Base-by-base conservation (phyloP, 1,284 basidiomycete species). In the Pyrrhoderma noxium region DNA sequence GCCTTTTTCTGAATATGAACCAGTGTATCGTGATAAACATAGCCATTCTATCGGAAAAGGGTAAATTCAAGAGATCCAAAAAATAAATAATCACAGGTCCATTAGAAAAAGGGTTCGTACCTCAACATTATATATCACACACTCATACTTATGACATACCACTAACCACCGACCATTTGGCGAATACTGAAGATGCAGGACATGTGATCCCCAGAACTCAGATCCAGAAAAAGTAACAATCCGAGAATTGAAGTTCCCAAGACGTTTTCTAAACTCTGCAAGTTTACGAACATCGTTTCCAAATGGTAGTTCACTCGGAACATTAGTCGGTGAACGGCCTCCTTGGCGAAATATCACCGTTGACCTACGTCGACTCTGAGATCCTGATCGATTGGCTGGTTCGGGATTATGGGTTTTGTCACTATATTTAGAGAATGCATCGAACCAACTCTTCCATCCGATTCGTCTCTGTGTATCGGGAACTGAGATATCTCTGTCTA, bases 111-210 rank as follows among this genome's bases (percentile, higher is more conserved):
- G 13, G 5, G 8, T 16, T 31, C 47, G 9, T 1, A 45, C 47
- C 36, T 46, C 44, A n/a, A 41, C 53, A 35, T 54, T 36, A 43
- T 40, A 54, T 18, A 54, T 49, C 36, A 36, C 19, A 37, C 53
- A 54, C 5, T 22, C 36, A 27, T 35, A 54, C 18, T 47, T 50
- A 35, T 51, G 42, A 35, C 53, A 54, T 8, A 54, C 53, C 3
- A 47, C 53, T 22, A 54, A 31, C 53, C 48, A 54, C 21, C 22
- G 34, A 2, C 53, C 48, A 22, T 42, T 34, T 31, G 53, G 53
- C 11, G 53, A 54, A 36, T 46, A 51, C 21, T 47, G 53, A 38
- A 54, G n/a, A 31, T 54, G 44, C 19, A 46, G 8, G 25, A 18
- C 49, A 40, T 22, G 43, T 3, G 42, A 34, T 13, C 23, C 43